Percentiles rank a stretch among this genome's conserved stretches.
These are phyloP conservation scores for Vickermania ingenoplastis DNA, from an alignment of 208 protist genomes.

Conservation along the genomic window DNA sequence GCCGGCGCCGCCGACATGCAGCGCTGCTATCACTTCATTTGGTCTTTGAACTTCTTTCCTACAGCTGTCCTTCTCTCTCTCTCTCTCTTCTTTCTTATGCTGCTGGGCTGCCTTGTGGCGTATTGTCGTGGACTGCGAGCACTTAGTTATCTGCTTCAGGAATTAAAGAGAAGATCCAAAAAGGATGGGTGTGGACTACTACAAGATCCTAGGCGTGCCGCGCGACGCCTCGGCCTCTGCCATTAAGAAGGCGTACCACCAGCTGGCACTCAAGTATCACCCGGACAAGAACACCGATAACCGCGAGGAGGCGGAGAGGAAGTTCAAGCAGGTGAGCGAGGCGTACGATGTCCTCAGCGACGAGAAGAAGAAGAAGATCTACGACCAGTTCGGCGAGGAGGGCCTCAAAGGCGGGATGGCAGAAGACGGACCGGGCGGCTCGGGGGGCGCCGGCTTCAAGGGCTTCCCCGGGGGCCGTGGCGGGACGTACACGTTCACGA, in stretches of 20 bases:
- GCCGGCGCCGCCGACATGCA: too few species aligned
- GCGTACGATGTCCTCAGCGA: constrained; percentile 98
- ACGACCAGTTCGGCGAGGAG: constrained; percentile 97
- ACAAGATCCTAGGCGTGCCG: constrained; percentile 73
- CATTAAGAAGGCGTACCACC: constrained; percentile 89
- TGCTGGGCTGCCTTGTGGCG: too few species aligned
- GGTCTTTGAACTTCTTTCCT: too few species aligned
- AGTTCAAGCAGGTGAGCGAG: constrained; percentile 91
- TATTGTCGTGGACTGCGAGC: too few species aligned
- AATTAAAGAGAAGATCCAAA: too few species aligned
- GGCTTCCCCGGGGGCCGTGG: constrained; percentile 33
- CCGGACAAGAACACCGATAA: constrained; percentile 90
- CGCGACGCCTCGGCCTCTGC: constrained; percentile 61
- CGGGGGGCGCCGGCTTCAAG: constrained; percentile 30
- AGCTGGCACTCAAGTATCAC: constrained; percentile 88
- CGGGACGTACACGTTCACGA: constrained; percentile 36
- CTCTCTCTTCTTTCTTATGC: too few species aligned
- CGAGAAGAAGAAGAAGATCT: constrained; percentile 93
- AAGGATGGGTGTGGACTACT: constrained; percentile 86
- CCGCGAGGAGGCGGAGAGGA: constrained; percentile 73
- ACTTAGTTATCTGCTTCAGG: too few species aligned
- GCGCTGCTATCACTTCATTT: too few species aligned
- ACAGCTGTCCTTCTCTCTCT: too few species aligned
- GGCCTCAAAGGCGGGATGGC: constrained; percentile 87
- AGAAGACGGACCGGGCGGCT: constrained; percentile 11